Conservation (phyloP, 2,329 filamentous ascomycete species). For the Paecilomyces fulvus region DNA sequence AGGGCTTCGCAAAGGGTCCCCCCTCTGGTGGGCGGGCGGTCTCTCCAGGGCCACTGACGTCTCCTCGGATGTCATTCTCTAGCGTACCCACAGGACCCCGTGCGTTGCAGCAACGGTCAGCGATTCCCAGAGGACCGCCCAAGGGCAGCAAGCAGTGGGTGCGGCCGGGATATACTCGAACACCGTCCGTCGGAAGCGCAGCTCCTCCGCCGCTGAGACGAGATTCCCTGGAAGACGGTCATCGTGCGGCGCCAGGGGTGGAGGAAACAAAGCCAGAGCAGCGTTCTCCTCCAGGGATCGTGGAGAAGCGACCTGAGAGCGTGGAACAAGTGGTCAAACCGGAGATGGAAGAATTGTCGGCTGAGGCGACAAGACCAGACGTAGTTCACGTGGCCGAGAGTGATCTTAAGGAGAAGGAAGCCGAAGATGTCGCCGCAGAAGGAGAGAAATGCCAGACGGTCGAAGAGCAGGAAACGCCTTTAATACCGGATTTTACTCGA, state of each 20-base stretch:
- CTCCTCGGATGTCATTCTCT: slow-evolving; percentile 26
- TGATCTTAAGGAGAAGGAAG: background rate
- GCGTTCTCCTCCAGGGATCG: slow-evolving; percentile 1
- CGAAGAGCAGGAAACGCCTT: slow-evolving; percentile 8
- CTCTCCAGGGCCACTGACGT: slow-evolving; percentile 27
- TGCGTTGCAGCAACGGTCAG: slow-evolving; percentile 27
- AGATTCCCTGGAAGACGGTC: slow-evolving; percentile 23
- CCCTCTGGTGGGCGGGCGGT: slow-evolving; percentile 17
- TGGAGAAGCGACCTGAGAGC: background rate
- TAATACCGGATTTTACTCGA: slow-evolving; percentile 26
- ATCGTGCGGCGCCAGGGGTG: slow-evolving; percentile 10
- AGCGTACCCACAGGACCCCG: slow-evolving; percentile 35
- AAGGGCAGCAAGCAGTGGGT: slow-evolving; percentile 33
- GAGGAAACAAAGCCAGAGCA: slow-evolving; percentile 13
- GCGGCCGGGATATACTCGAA: slow-evolving; percentile 26
- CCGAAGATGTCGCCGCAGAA: slow-evolving; percentile 2
- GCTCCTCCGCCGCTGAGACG: slow-evolving; percentile 17
- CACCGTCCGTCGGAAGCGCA: slow-evolving; percentile 11
- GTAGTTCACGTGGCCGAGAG: background rate
- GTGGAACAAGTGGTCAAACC: background rate
- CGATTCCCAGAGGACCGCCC: slow-evolving; percentile 20
- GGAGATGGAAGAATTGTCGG: background rate
- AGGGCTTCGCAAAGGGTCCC: slow-evolving; percentile 15
- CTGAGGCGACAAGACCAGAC: background rate
- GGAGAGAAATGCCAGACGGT: background rate